Base-by-base conservation (phyloP, 768 basidiomycete species). In the Mycena epipterygia region DNA sequence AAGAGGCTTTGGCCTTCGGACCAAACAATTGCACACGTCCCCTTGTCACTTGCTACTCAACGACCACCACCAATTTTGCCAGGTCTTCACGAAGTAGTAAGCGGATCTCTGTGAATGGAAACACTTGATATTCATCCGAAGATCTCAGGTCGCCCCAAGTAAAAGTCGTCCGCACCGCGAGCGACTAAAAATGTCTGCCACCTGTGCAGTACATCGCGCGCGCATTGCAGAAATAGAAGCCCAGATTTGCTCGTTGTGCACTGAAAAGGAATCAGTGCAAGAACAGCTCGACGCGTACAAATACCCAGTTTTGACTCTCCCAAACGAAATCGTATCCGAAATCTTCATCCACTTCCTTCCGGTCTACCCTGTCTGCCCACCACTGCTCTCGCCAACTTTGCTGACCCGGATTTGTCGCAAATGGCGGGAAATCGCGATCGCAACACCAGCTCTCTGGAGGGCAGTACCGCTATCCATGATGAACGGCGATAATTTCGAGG, bases 231-330 rank as follows among this genome's bases (percentile, higher is more conserved):
- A 61, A 1, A 16, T 48, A 16, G 59, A 35, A 0, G 44, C 46
- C 4, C 14, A 49, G 16, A 61, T 61, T 23, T 6, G 5, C 21
- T 13, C 30, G 13, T 19, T 61, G n/a, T 33, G 46, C 2, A 0
- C 5, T 23, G 21, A 49, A 16, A 14, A 17, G 25, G 14, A 7
- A 7, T 5, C 25, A 2, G n/a, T 49, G 16, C 46, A 49, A 5
- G 12, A 51, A n/a, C 32, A 25, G 2, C 48, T 62, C 13, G 46
- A 51, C 5, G 17, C 33, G 14, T 62, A 51, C 61, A 51, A 33
- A n/a, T 62, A 62, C 25, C 61, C 61, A 1, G 35, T 62, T 8
- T 25, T 62, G 25, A 51, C 48, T 14, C 11, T 62, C 25, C 61
- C 61, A 2, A 39, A 37, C 48, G 61, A 62, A 39, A 49, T 62